Evolutionary conservation across 1,139 yeast species (phyloP), one percentile per base, ranked within the genome.

Genomic region (Chernovozyma aurita): DNA sequence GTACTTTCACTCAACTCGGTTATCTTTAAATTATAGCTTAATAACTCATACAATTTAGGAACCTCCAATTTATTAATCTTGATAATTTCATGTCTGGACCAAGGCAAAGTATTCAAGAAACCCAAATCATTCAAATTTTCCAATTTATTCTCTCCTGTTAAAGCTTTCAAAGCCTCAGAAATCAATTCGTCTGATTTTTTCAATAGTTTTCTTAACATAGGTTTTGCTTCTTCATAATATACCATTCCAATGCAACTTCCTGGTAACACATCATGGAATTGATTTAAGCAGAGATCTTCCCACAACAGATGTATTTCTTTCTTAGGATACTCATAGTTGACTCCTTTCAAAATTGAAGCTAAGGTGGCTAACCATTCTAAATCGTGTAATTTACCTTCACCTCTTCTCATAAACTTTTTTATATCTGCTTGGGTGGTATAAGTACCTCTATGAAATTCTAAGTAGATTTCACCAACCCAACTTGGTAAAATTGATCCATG

Each of bases 391-490:
- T 81, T 71, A 34, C 80, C 61, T 61, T 92, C 97, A n/a, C 82
- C 73, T 22, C 70, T 61, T 52, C 98, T 74, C 78, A 88, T 85
- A 54, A 78, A 75, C 52, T 77, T 78, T 61, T 92, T 92, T 34
- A 86, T 82, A 41, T 78, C 76, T 0, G 95, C 95, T 58, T 92
- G 98, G 1, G 95, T 78, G 4, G 97, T 92, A 57, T 92, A 92
- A 3, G 97, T 90, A 40, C 97, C 98, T 57, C 98, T 79, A 59
- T 92, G 98, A 64, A 84, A 88, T 61, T 92, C 98, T 53, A 92
- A 75, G 60, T 92, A 92, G 42, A 92, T 74, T 59, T 92, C 98
- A 31, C 97, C 97, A 33, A 75, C 74, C 97, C 97, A 92, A 15
- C 88, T 70, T 12, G 94, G 95, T 36, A 92, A 71, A 11, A 65